These are phyloP conservation scores for Microbotryum saponariae DNA, from an alignment of 1,284 basidiomycete genomes.

Conservation along the genomic window DNA sequence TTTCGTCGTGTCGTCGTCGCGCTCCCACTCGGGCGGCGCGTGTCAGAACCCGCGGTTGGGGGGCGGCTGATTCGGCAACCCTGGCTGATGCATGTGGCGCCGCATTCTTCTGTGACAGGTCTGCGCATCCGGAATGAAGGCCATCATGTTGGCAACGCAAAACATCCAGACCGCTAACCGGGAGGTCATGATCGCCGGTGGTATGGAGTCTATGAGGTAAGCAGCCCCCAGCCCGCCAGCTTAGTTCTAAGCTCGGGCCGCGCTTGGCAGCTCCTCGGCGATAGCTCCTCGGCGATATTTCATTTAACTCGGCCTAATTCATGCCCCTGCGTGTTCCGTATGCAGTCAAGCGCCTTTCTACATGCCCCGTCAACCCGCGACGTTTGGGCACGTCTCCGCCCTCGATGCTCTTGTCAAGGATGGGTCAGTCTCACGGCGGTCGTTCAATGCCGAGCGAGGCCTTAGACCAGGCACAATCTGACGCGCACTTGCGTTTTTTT, in stretches of 20 bases:
- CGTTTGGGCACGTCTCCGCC: constrained; percentile 81
- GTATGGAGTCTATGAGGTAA: constrained; percentile 46
- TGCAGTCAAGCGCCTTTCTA: constrained; percentile 60
- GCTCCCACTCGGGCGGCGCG: no score
- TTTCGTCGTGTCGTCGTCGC: no score
- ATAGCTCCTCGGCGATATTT: constrained; percentile 26
- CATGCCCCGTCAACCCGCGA: constrained; percentile 73
- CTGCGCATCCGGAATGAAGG: constrained; percentile 47
- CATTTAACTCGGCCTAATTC: not conserved
- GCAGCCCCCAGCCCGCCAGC: constrained; percentile 12
- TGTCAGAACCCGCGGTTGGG: constrained; percentile 42
- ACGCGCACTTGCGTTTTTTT: no score
- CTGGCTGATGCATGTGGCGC: not conserved
- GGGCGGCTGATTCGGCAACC: no score
- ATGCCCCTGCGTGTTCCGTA: not conserved
- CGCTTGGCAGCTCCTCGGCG: constrained; percentile 10
- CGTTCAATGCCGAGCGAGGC: not conserved
- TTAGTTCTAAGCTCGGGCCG: not conserved
- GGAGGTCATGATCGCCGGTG: constrained; percentile 44
- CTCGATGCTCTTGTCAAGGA: constrained; percentile 85
- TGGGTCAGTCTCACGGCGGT: constrained; percentile 46
- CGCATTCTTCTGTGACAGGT: constrained; percentile 30
- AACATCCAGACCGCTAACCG: constrained; percentile 44
- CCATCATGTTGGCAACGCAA: constrained; percentile 45
- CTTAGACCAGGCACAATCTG: no score